These are phyloP conservation scores for Inonotus hispidus DNA, from an alignment of 1,284 basidiomycete genomes.

Conservation along the genomic window DNA sequence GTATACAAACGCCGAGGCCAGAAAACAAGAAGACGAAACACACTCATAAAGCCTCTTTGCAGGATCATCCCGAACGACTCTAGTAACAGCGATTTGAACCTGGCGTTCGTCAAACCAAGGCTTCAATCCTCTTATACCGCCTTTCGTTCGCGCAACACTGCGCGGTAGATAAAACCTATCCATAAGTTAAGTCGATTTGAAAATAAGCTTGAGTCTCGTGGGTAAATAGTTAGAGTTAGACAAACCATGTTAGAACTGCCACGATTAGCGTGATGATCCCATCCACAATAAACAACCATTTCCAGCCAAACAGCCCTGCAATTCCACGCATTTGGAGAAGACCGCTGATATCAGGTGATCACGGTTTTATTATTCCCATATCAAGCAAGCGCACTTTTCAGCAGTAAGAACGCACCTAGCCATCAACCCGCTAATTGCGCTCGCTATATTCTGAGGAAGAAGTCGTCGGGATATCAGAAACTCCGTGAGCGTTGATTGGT, in stretches of 20 bases:
- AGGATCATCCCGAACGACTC: constrained; percentile 33
- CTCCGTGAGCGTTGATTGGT: not conserved
- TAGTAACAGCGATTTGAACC: constrained; percentile 32
- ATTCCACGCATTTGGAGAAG: constrained; percentile 31
- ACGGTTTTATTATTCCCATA: not conserved
- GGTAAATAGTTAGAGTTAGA: not conserved
- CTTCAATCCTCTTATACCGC: constrained; percentile 29
- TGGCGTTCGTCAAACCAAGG: constrained; percentile 33
- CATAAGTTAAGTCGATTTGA: not conserved
- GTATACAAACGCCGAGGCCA: not conserved
- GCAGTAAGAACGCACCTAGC: constrained; percentile 19
- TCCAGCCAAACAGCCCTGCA: constrained; percentile 34
- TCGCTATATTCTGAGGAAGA: constrained; percentile 28
- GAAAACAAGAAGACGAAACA: constrained; percentile 8
- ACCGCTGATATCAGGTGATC: constrained; percentile 23
- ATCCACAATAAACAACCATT: constrained; percentile 37
- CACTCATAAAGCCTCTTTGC: constrained; percentile 35
- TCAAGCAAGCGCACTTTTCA: not conserved
- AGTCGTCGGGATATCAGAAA: not conserved
- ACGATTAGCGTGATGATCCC: constrained; percentile 33
- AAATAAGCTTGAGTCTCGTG: not conserved
- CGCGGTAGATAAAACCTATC: constrained; percentile 34
- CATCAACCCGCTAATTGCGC: constrained; percentile 36
- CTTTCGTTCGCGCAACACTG: constrained; percentile 27
- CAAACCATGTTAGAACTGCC: constrained; percentile 30